A percentile compares a stretch with the other conserved stretches of the same genome.
Conservation (phyloP, 129 eudicot species). For the Escallonia herrerae region DNA sequence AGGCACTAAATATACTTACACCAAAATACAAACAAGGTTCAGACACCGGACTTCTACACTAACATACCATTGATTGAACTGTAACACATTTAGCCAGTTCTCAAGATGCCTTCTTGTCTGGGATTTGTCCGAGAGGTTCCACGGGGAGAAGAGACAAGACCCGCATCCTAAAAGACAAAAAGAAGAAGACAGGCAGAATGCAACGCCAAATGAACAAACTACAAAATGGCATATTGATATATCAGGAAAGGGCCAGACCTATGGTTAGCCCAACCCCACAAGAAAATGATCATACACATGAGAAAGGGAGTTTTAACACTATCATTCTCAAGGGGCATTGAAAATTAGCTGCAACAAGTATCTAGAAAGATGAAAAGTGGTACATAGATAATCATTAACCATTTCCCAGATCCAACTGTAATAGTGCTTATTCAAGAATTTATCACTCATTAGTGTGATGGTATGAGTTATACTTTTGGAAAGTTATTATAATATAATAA, state of each 20-base stretch:
- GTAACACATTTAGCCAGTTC: background rate
- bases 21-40: too few relatives aligned
- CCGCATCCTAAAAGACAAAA: conserved; percentile 43
- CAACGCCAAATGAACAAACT: background rate
- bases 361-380: too few relatives aligned
- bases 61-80: background rate
- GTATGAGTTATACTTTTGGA: too few relatives aligned
- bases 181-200: background rate
- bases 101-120: conserved; percentile 44
- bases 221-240: background rate
- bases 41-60: background rate
- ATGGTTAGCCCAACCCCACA: too few relatives aligned
- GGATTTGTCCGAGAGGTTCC: conserved; percentile 29
- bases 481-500: too few relatives aligned
- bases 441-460: too few relatives aligned
- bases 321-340: background rate
- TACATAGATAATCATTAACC: too few relatives aligned
- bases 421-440: too few relatives aligned
- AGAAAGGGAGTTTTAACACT: background rate
- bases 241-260: too few relatives aligned
- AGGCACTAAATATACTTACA: background rate
- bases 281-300: too few relatives aligned
- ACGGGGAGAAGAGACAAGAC: conserved; percentile 56
- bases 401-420: too few relatives aligned
- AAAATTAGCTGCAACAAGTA: too few relatives aligned